Conservation (phyloP, 345 rosid genomes). For the Mercurialis annua region DNA sequence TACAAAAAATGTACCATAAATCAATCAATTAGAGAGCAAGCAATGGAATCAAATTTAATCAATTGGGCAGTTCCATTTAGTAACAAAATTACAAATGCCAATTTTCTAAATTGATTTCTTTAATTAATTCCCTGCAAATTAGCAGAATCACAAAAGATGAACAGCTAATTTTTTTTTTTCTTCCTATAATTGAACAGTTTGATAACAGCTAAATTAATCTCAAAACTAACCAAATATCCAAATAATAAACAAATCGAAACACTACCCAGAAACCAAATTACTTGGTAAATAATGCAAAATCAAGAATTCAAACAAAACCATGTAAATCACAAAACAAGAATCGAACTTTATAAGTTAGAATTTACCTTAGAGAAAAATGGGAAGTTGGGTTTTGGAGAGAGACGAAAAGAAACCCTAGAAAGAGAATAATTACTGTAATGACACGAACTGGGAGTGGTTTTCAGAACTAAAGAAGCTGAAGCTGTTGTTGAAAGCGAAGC, state of each 20-base stretch:
- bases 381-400: conserved; percentile 42
- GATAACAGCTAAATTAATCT: conserved; percentile 5
- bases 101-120: neutral
- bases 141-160: neutral
- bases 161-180: too few relatives aligned
- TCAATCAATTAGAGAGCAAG: neutral
- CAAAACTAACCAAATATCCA: neutral
- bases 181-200: too few relatives aligned
- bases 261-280: neutral
- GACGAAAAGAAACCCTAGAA: conserved; percentile 42
- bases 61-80: neutral
- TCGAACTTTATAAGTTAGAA: neutral
- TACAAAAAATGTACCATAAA: neutral
- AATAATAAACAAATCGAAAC: neutral
- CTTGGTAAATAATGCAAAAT: neutral
- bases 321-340: neutral
- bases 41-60: neutral
- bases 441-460: conserved; percentile 31
- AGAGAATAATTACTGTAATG: conserved; percentile 15
- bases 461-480: conserved; percentile 35
- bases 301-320: neutral
- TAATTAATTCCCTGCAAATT: neutral
- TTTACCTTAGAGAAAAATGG: conserved; percentile 49
- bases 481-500: conserved; percentile 46
- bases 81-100: neutral